These are phyloP conservation scores for Phialophora verrucosa DNA, from an alignment of 2,329 filamentous ascomycete species.

Conservation along the genomic window DNA sequence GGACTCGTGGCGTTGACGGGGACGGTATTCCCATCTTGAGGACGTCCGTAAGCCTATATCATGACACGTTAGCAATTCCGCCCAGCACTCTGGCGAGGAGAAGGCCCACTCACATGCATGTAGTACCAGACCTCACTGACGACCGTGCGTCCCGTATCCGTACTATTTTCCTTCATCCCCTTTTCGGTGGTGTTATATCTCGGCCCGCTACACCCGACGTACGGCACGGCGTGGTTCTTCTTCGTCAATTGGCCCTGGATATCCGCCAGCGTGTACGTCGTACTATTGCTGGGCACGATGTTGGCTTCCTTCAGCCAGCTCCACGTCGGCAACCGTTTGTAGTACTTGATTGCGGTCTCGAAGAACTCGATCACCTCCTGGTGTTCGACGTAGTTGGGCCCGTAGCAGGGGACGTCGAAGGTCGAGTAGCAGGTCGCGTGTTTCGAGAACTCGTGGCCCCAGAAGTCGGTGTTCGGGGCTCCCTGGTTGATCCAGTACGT, in stretches of 20 bases:
- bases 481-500: constrained; percentile 67
- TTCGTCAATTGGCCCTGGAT: constrained; percentile 59
- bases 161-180: constrained; percentile 55
- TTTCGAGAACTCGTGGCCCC: constrained; percentile 72
- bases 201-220: constrained; percentile 66
- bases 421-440: constrained; percentile 71
- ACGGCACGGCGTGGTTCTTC: constrained; percentile 62
- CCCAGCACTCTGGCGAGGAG: not conserved
- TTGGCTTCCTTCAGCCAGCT: constrained; percentile 61
- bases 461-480: constrained; percentile 64
- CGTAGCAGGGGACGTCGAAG: constrained; percentile 70
- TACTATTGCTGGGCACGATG: constrained; percentile 65
- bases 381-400: constrained; percentile 61
- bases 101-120: constrained; percentile 54
- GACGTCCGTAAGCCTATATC: constrained; percentile 51
- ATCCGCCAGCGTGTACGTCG: constrained; percentile 60
- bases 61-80: not conserved
- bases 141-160: constrained; percentile 63
- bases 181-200: constrained; percentile 65
- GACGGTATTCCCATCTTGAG: constrained; percentile 59
- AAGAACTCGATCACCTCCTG: constrained; percentile 69
- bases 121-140: constrained; percentile 72
- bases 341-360: constrained; percentile 64
- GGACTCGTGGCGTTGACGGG: constrained; percentile 43
- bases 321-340: constrained; percentile 64